Evolutionary conservation across 2,329 filamentous ascomycete genomes (phyloP), one percentile per base, ranked within the genome.

Genomic region (Sporothrix pseudoabietina): DNA sequence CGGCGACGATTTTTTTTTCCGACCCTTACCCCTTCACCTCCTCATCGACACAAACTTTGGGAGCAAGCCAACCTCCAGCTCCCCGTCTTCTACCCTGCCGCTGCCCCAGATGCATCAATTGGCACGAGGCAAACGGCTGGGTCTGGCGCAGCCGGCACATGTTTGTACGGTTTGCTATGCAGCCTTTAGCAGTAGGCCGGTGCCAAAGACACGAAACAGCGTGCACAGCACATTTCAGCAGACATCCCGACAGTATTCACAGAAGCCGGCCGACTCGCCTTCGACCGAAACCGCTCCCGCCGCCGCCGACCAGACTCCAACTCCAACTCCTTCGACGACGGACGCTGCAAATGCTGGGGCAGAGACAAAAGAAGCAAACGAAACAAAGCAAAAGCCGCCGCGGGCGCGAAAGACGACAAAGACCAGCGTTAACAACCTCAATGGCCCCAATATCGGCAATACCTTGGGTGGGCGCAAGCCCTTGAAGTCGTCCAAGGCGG

Each of bases 81-180:
- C 52, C 30, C 30, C 26, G 26, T 35, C 55, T n/a, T 14, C 30
- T 8, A 32, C 16, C 22, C 32, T 26, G 49, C 59, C 63, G 26
- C 54, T 44, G 35, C 59, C 66, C 49, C 26, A 30, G 22, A 73
- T 73, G 72, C 68, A 71, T 30, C 72, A 71, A 71, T 49, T 73
- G 35, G 63, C 63, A 30, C 57, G 68, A 22, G 57, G 68, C 30
- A 41, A 26, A 44, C 49, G 72, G 68, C 69, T 61, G 6, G 49
- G 72, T 44, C 47, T 66, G 39, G 47, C 26, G 3, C 68, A 52
- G 57, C 19, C 68, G 39, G 57, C 59, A 12, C 72, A 73, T 16
- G n/a, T 73, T 22, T 73, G 72, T 39, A 71, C 68, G 39, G 19
- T 35, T 0, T 73, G 72, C 22, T 59, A 57, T 19, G 35, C n/a